These are phyloP conservation scores for Monilinia laxa DNA, from an alignment of 2,329 filamentous ascomycete species.

Conservation along the genomic window DNA sequence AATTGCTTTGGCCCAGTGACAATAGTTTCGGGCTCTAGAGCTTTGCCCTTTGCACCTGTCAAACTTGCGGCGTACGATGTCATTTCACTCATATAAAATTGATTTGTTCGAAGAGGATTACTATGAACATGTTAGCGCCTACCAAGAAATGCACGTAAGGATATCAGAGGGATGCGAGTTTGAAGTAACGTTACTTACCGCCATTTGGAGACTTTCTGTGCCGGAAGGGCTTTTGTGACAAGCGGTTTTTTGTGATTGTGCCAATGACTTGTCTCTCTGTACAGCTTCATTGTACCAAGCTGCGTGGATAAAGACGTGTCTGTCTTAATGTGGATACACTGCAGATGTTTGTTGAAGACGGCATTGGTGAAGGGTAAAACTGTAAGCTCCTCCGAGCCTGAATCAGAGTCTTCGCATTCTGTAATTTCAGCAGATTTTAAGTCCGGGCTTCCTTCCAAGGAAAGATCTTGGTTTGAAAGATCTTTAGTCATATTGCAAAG, in stretches of 20 bases:
- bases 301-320: conserved; percentile 34
- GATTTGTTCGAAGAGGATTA: conserved; percentile 46
- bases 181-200: conserved; percentile 30
- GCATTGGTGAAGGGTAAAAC: conserved; percentile 51
- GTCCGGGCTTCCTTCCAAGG: conserved; percentile 35
- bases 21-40: conserved; percentile 63
- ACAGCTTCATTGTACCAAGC: conserved; percentile 42
- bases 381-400: conserved; percentile 27
- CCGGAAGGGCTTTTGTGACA: conserved; percentile 44
- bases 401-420: conserved; percentile 25
- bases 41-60: conserved; percentile 62
- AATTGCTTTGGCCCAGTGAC: conserved; percentile 46
- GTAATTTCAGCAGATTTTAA: conserved; percentile 27
- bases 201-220: conserved; percentile 46
- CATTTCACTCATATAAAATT: conserved; percentile 67
- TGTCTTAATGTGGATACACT: conserved; percentile 44
- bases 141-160: neutral
- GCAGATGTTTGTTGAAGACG: conserved; percentile 48
- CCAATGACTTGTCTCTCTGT: conserved; percentile 58
- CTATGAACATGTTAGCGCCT: conserved; percentile 24
- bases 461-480: conserved; percentile 39
- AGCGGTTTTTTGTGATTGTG: conserved; percentile 57
- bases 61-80: conserved; percentile 68
- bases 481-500: conserved; percentile 37
- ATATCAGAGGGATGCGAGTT: neutral